Base-by-base conservation (phyloP, 352 stramenopile genomes). In the Pythium phragmiticola region DNA sequence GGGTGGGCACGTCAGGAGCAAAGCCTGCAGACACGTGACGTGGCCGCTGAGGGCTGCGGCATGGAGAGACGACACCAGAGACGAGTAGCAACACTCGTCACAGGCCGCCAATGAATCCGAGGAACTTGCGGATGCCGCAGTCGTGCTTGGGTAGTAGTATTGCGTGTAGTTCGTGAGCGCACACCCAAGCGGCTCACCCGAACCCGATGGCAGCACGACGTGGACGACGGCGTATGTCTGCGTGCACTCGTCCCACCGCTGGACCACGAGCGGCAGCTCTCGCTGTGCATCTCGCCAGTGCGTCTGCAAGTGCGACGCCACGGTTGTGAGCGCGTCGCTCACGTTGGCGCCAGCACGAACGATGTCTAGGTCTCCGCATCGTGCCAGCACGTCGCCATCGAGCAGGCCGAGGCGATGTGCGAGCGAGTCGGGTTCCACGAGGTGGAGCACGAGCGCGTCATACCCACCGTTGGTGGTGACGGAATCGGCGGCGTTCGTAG, bases 51-150 rank as follows among this genome's bases (percentile, higher is more conserved):
- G 64, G 3, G 83, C 80, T 8, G 83, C 79, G 0, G 78, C 82
- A 33, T 92, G 83, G 2, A 86, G 60, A 0, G 78, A 73, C 2
- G 83, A 87, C 4, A 73, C 73, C 21, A 88, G 66, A 0, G 70
- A 67, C 3, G 83, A 81, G 52, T 83, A 80, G 43, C 78, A 89
- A 52, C 83, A 92, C 19, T 85, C 76, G 23, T 75, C 68, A 30
- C 81, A 92, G 5, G 69, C 66, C 1, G 42, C 1, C 4, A 14
- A 7, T 1, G 21, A 3, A 4, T 45, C 16, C 4, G 19, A 7
- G 2, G 21, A 3, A 3, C 48, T 12, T 1, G 36, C 16, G 4
- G 34, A 12, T 16, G 43, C 28, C 11, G 51, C 6, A 3, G 7
- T 28, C 13, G 30, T 17, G 12, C 16, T 28, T 13, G 47, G 60